These are phyloP conservation scores for Platismatia glauca DNA, from an alignment of 495 filamentous ascomycete genomes.

Conservation along the genomic window DNA sequence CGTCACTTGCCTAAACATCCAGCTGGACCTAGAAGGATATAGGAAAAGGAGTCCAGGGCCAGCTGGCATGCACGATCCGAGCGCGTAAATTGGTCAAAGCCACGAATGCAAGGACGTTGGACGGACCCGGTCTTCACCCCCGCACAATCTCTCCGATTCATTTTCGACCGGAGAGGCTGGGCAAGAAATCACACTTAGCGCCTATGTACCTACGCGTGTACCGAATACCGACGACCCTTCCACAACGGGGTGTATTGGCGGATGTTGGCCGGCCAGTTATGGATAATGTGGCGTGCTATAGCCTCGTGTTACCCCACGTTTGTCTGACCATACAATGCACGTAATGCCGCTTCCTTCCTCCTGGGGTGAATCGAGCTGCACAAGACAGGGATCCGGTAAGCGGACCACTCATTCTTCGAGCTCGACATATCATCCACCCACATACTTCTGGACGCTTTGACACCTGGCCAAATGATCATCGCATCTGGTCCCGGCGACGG, in stretches of 20 bases:
- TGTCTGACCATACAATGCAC: not conserved
- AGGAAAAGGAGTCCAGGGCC: too few species aligned
- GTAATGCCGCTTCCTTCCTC: not conserved
- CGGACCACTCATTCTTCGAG: not conserved
- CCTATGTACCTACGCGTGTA: not conserved
- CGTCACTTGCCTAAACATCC: too few species aligned
- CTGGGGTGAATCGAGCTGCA: not conserved
- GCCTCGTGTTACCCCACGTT: not conserved
- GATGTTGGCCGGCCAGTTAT: not conserved
- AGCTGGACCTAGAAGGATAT: too few species aligned
- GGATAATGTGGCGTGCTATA: not conserved
- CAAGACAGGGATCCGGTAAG: not conserved
- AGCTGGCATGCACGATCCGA: not conserved
- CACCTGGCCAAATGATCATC: too few species aligned
- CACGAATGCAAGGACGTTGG: not conserved
- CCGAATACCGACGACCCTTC: not conserved
- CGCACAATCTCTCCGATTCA: constrained; percentile 9
- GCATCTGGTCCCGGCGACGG: too few species aligned
- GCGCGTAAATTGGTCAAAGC: not conserved
- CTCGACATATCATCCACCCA: not conserved
- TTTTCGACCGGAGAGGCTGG: not conserved
- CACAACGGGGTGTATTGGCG: not conserved
- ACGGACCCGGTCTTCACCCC: too few species aligned
- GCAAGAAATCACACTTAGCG: too few species aligned
- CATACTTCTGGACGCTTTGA: not conserved